Evolutionary conservation across 2,329 filamentous ascomycete genomes (phyloP).

Genomic region (Aspergillus melleus): DNA sequence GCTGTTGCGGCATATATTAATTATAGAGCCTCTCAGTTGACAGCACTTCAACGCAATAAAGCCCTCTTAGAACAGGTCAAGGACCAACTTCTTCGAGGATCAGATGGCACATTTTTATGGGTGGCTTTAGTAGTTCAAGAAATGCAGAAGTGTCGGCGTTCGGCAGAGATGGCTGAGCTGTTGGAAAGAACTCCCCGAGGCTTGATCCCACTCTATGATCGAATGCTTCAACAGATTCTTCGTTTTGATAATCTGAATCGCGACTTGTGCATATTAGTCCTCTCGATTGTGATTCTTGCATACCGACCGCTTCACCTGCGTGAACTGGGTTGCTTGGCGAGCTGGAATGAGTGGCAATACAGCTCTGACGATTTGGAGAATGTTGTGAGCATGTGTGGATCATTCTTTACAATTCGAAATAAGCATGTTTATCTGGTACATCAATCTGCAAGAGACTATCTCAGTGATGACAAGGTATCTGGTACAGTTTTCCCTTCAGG

Average conservation of each 20-base stretch:
- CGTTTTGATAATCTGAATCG: background rate
- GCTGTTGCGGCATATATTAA: constrained; percentile 6
- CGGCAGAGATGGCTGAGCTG: background rate
- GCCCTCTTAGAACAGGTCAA: background rate
- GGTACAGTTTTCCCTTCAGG: background rate
- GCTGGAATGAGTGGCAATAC: background rate
- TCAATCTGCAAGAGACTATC: background rate
- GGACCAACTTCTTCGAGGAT: background rate
- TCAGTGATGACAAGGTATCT: background rate
- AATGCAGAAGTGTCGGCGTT: background rate
- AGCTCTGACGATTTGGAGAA: background rate
- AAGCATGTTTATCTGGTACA: background rate
- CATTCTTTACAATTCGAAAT: background rate
- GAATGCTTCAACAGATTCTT: constrained; percentile 4
- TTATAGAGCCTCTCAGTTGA: background rate
- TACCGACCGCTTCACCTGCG: constrained; percentile 3
- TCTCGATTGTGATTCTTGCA: background rate
- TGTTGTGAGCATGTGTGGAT: background rate
- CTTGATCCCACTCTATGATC: constrained; percentile 1
- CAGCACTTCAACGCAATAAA: background rate
- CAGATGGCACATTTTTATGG: constrained; percentile 8
- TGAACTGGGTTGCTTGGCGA: background rate
- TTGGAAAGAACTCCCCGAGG: background rate
- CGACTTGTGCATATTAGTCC: constrained; percentile 1
- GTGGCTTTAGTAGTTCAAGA: constrained; percentile 6